Evolutionary conservation across 352 stramenopile species (phyloP), one percentile per base, ranked within the genome.

Genomic region (Pseudoperonospora humuli): DNA sequence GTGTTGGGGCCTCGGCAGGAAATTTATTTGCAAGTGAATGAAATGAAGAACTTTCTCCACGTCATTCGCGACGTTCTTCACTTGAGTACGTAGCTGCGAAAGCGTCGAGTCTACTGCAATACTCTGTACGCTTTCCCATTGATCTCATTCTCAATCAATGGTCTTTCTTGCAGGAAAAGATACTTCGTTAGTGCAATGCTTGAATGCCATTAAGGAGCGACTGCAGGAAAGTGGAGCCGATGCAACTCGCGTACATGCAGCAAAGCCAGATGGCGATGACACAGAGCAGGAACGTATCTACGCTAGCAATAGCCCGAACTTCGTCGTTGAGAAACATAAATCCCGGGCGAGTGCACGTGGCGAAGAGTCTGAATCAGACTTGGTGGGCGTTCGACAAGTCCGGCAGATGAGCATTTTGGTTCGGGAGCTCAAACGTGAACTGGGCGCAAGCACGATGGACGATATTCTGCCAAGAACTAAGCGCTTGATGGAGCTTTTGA

Each of bases 31-130:
- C 87, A 86, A 17, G 60, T 84, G 20, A 95, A 90, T 48, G 79
- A 95, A 45, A 88, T 91, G 67, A 67, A 88, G 34, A 91, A 88
- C 34, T 92, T 93, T 36, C 39, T 93, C 15, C 70, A 77, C 19
- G 57, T 64, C 7, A 38, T 88, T 24, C 70, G 77, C 8, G 57
- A 65, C 5, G 56, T 80, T 25, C 59, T 93, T 29, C 45, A 75
- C n/a, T 52, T 95, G 25, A 67, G 76, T 87, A 63, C 25, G 78
- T 76, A 10, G 4, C 19, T 23, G 2, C n/a, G 20, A 5, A 19
- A 29, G 4, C 11, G 13, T 13, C 36, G 13, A 5, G n/a, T n/a
- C n/a, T n/a, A 8, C 10, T 17, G 27, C 24, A 31, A 17, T 19
- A 8, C 5, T 28, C 1, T 53, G 25, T 37, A 7, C 24, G 20